Conservation (phyloP, 1,284 basidiomycete species). For the Paramarasmius palmivorus region DNA sequence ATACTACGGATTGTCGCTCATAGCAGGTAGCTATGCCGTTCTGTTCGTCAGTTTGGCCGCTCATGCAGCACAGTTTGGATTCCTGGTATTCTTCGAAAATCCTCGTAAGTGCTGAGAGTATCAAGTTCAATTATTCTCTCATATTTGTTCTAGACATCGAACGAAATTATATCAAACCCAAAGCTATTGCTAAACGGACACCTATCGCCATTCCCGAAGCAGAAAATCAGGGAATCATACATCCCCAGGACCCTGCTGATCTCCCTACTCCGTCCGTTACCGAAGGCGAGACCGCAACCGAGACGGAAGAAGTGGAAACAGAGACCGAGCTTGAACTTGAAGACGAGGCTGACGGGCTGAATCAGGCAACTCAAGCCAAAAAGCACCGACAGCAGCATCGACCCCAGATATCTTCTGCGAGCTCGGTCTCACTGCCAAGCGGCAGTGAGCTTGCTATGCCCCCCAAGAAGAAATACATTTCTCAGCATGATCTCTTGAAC, state of each 20-base stretch:
- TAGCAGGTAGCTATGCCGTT: conserved; percentile 87
- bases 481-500: conserved; percentile 89
- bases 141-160: conserved; percentile 73
- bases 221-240: conserved; percentile 8
- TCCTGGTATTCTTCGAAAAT: conserved; percentile 96
- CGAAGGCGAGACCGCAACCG: conserved; percentile 72
- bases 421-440: conserved; percentile 27
- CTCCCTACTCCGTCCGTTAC: conserved; percentile 65
- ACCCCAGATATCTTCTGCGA: conserved; percentile 29
- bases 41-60: conserved; percentile 91
- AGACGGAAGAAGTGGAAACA: conserved; percentile 61
- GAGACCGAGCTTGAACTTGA: conserved; percentile 73
- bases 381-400: conserved; percentile 34
- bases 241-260: conserved; percentile 21
- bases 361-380: conserved; percentile 16
- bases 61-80: conserved; percentile 94
- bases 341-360: conserved; percentile 34
- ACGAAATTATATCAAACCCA: conserved; percentile 85
- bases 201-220: conserved; percentile 43
- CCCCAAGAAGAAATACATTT: conserved; percentile 36
- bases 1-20: conserved; percentile 94
- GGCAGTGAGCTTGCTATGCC: conserved; percentile 7
- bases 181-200: conserved; percentile 82
- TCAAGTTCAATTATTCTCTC: background rate
- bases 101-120: conserved; percentile 66